phyloP scores from a whole-genome alignment of 345 rosid genomes.

The Hibiscus trionum region DNA sequence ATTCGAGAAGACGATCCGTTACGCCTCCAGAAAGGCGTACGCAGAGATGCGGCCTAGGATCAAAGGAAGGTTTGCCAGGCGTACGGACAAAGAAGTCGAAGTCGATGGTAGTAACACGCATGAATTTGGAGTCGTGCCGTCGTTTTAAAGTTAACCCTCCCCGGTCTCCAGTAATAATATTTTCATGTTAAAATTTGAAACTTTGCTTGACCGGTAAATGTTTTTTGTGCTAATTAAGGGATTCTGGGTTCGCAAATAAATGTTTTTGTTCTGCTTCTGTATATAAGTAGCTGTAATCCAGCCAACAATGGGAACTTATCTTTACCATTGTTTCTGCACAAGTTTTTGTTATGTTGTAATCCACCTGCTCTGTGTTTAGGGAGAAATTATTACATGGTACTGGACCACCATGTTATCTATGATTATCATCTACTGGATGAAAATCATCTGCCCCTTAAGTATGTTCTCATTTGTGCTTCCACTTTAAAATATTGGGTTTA shows the following conservation, averaged over 20 bases:
- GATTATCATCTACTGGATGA: too few species aligned
- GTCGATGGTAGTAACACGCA: slow-evolving; percentile 34
- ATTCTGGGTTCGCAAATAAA: not conserved
- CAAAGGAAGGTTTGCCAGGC: slow-evolving; percentile 88
- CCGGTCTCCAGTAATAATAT: not conserved
- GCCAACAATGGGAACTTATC: not conserved
- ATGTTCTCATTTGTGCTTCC: too few species aligned
- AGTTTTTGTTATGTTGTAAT: too few species aligned
- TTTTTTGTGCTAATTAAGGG: not conserved
- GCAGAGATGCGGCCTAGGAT: slow-evolving; percentile 90
- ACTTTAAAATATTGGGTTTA: too few species aligned
- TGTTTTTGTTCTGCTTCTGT: not conserved
- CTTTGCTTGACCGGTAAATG: too few species aligned
- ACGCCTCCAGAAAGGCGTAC: slow-evolving; percentile 86
- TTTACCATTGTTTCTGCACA: not conserved
- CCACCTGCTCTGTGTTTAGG: too few species aligned
- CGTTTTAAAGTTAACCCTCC: slow-evolving; percentile 29
- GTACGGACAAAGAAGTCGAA: slow-evolving; percentile 30
- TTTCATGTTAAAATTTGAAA: not conserved
- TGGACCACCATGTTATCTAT: not conserved
- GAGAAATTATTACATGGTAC: too few species aligned
- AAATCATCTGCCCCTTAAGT: too few species aligned
- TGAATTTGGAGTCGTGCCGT: slow-evolving; percentile 75
- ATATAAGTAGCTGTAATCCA: not conserved
- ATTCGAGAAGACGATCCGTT: slow-evolving; percentile 94